Base-by-base conservation (phyloP, 306 rosid genomes). In the Cercis canadensis region DNA sequence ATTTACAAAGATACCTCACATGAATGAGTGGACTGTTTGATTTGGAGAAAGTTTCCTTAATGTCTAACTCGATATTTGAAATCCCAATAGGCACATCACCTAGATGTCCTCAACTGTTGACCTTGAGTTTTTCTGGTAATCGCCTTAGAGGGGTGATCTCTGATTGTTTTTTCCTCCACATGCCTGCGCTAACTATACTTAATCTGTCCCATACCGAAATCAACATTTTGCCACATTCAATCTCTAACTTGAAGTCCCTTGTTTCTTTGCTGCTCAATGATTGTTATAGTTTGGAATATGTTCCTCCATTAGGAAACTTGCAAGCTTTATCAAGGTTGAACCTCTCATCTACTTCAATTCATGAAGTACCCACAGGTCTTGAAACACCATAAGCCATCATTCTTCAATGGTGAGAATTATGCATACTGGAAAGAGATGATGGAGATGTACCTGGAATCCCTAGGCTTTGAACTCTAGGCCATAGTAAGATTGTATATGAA, bases 271-370 rank as follows among this genome's bases (percentile, higher is more conserved):
- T 40, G 18, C 62, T 52, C 0, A 3, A 9, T 32, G 0, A 3
- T 1, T 52, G 77, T 44, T 0, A 0, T 0, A 4, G 7, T 1
- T 33, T 73, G 9, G 6, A 24, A 31, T 7, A n/a, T 3, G 60
- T 78, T 12, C 63, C 73, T 0, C 59, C 73, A 5, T 6, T 77
- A 4, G 81, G 39, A 56, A 24, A 47, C 8, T 44, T 70, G 17
- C 18, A 13, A 2, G n/a, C 21, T 10, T 34, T 66, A 34, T 24
- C 33, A 50, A 66, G 45, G 36, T 17, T 66, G 11, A 18, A 15
- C 36, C 17, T 50, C 21, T 0, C 45, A 34, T 0, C 1, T 0
- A 49, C 49, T 0, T 9, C 12, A 34, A 65, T 65, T 65, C 3
- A 31, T 2, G 0, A 47, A 46, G 43, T 47, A 2, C 59, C 13